Percentiles rank a stretch among this genome's conserved stretches.
Evolutionary conservation across 768 basidiomycete species (phyloP).

Genomic region (Pseudohyphozyma bogoriensis): DNA sequence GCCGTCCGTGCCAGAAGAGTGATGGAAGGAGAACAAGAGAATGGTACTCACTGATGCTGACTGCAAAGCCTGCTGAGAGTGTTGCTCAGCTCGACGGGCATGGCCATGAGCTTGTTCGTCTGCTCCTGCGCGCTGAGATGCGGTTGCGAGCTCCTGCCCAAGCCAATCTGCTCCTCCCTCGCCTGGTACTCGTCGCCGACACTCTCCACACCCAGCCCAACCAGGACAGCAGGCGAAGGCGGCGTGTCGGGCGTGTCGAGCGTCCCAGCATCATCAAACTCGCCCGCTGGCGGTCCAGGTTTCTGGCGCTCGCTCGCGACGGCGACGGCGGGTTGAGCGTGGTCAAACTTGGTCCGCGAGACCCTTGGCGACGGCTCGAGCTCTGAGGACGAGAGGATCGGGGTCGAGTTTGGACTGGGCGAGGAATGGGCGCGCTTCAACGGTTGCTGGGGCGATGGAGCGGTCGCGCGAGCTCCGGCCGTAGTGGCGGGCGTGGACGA

Average conservation of each 20-base stretch:
- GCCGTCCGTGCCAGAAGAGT: too few relatives aligned
- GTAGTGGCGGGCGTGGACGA: too few relatives aligned
- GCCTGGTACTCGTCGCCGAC: background rate
- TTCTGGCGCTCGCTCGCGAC: background rate
- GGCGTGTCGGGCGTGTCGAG: conserved; percentile 12
- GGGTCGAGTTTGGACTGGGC: background rate
- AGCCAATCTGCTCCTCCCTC: background rate
- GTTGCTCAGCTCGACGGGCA: background rate
- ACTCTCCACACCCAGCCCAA: background rate
- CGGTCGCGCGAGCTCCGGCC: too few relatives aligned
- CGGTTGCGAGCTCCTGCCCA: background rate
- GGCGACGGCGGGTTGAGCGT: background rate
- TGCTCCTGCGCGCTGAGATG: background rate
- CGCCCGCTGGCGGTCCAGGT: background rate
- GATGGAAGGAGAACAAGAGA: background rate
- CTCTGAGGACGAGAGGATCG: background rate
- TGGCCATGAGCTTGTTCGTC: background rate
- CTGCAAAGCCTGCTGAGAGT: conserved; percentile 9
- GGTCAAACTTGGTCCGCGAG: conserved; percentile 6
- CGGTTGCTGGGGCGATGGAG: too few relatives aligned
- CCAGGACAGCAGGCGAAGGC: background rate
- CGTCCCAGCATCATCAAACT: background rate
- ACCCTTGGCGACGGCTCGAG: background rate
- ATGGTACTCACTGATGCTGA: conserved; percentile 13
- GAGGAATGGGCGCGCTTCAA: background rate